Evolutionary conservation across 2,329 filamentous ascomycete species (phyloP).

Genomic region (Nothomitra cinnamomea): DNA sequence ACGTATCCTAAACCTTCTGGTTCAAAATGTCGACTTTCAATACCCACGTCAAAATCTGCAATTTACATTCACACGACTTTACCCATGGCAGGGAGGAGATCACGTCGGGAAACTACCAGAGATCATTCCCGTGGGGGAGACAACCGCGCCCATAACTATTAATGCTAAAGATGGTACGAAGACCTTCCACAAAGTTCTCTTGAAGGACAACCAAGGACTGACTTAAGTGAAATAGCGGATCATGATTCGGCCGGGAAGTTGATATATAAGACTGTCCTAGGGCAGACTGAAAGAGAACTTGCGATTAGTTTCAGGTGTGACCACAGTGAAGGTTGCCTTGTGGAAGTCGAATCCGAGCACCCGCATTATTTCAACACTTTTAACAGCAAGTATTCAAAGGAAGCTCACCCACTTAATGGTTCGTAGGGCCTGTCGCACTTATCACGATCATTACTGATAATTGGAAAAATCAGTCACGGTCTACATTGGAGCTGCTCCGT

Average conservation of each 20-base stretch:
- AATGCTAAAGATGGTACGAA: background rate
- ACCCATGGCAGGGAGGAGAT: background rate
- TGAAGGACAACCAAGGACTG: background rate
- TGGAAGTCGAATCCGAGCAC: background rate
- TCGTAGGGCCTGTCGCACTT: background rate
- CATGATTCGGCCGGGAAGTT: background rate
- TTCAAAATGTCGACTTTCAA: too few species aligned
- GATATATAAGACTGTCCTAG: background rate
- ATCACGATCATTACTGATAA: background rate
- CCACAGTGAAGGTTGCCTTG: background rate
- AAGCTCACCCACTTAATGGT: background rate
- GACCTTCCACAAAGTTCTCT: background rate
- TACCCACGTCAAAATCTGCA: too few species aligned
- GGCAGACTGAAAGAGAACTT: background rate
- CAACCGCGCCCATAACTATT: background rate
- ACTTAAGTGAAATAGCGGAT: background rate
- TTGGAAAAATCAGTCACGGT: background rate
- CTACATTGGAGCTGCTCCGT: too few species aligned
- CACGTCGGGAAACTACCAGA: background rate
- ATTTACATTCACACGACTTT: too few species aligned
- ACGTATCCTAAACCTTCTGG: too few species aligned
- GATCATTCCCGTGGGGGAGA: background rate
- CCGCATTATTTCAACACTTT: background rate
- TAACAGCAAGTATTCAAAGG: background rate
- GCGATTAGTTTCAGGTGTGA: background rate